These are phyloP conservation scores for Kwoniella bestiolae DNA, from an alignment of 768 basidiomycete species.

Conservation along the genomic window DNA sequence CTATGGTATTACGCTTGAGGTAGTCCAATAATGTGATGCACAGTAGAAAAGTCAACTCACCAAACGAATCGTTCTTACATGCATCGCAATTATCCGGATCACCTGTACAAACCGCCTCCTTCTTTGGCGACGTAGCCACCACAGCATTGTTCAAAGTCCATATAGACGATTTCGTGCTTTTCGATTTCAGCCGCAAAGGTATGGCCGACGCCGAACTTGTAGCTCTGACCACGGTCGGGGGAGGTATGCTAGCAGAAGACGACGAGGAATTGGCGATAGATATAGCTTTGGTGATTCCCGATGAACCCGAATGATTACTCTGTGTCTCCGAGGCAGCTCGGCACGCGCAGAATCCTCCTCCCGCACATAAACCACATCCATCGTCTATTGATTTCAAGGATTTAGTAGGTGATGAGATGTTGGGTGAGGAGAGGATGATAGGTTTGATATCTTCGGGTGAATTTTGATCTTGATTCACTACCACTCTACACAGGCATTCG, in stretches of 20 bases:
- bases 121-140: conserved; percentile 1
- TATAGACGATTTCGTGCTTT: conserved; percentile 27
- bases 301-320: conserved; percentile 6
- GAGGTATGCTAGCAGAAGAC: conserved; percentile 1
- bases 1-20: too few species aligned
- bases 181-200: conserved; percentile 29
- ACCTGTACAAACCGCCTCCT: conserved; percentile 47
- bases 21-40: neutral
- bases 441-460: conserved; percentile 26
- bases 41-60: conserved; percentile 26
- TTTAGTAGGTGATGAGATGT: conserved; percentile 21
- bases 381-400: conserved; percentile 31
- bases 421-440: conserved; percentile 4
- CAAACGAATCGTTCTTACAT: conserved; percentile 49
- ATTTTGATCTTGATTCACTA: conserved; percentile 24
- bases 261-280: conserved; percentile 15
- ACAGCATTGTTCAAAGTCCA: conserved; percentile 30
- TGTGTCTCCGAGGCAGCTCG: conserved; percentile 18
- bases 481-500: conserved; percentile 45
- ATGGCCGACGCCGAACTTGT: conserved; percentile 26
- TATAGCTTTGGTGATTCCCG: conserved; percentile 13
- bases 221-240: conserved; percentile 4
- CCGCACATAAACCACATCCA: conserved; percentile 44
- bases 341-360: conserved; percentile 46
- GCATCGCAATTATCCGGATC: conserved; percentile 53